Conservation (phyloP, 768 basidiomycete genomes). For the Kwoniella botswanensis region DNA sequence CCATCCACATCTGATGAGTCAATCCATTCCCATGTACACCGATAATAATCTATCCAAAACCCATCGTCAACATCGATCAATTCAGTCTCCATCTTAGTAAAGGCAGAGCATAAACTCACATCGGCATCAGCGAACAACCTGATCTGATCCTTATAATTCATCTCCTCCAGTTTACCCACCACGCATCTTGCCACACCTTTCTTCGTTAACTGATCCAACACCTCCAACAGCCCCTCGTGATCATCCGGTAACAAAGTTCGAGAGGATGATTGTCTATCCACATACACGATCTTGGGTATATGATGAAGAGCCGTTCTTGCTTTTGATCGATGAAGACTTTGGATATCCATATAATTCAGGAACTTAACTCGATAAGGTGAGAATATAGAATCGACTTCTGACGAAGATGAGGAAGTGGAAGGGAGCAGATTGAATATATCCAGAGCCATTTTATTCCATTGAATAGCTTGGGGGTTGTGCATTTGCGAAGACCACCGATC, state of each 20-base stretch:
- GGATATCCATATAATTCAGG: constrained; percentile 6
- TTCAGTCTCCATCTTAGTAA: not conserved
- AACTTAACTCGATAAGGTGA: not conserved
- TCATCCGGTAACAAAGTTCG: not conserved
- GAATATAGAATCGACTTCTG: not conserved
- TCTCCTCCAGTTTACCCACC: constrained; percentile 27
- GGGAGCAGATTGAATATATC: not conserved
- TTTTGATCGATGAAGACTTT: constrained; percentile 3
- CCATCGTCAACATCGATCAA: not conserved
- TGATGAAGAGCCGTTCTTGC: constrained; percentile 20
- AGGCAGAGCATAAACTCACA: constrained; percentile 13
- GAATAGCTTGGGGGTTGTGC: constrained; percentile 22
- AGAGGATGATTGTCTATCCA: constrained; percentile 11
- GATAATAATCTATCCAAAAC: constrained; percentile 28
- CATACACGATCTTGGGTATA: constrained; percentile 14
- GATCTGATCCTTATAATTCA: constrained; percentile 39
- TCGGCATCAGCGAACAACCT: constrained; percentile 30
- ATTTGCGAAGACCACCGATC: constrained; percentile 35
- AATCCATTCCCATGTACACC: constrained; percentile 48
- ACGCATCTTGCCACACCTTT: constrained; percentile 57
- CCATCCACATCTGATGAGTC: constrained; percentile 39
- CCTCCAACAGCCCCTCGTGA: constrained; percentile 62
- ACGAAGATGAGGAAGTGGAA: constrained; percentile 5
- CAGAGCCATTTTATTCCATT: constrained; percentile 38
- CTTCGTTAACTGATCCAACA: constrained; percentile 63